phyloP scores from a whole-genome alignment of 805 yeast species.

The Ogataea siamensis region DNA sequence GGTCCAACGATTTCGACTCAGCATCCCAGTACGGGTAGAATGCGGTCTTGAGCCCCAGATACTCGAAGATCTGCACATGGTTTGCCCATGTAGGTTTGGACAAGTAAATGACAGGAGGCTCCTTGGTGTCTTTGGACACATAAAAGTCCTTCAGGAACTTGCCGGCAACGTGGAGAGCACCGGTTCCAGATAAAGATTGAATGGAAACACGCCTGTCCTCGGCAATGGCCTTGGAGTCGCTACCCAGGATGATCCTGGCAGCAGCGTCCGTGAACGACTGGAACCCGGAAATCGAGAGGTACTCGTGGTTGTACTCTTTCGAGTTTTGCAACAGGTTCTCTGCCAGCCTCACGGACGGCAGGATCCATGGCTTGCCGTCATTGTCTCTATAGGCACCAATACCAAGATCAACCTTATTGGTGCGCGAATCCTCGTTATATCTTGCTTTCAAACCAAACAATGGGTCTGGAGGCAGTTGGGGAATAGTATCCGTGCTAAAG shows the following conservation, averaged over 20 bases:
- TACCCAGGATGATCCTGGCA: constrained; percentile 70
- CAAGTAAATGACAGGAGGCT: constrained; percentile 54
- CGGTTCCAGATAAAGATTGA: constrained; percentile 84
- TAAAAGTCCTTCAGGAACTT: constrained; percentile 55
- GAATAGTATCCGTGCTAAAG: constrained; percentile 39
- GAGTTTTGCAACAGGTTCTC: constrained; percentile 61
- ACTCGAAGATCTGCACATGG: constrained; percentile 78
- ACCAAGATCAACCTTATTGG: constrained; percentile 77
- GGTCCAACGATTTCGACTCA: constrained; percentile 64
- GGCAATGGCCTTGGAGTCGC: constrained; percentile 49
- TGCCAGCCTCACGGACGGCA: constrained; percentile 75
- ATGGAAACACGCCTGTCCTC: constrained; percentile 55
- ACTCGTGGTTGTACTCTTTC: constrained; percentile 77
- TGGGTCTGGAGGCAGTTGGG: constrained; percentile 80
- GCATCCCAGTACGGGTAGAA: constrained; percentile 86
- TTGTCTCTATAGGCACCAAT: constrained; percentile 96
- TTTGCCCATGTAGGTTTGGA: constrained; percentile 98
- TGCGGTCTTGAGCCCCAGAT: constrained; percentile 63
- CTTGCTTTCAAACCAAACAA: constrained; percentile 78
- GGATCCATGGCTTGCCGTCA: constrained; percentile 83
- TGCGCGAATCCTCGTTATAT: constrained; percentile 53
- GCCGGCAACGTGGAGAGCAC: constrained; percentile 90
- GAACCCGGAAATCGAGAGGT: constrained; percentile 78
- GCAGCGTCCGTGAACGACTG: constrained; percentile 67
- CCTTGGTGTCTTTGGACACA: constrained; percentile 21